Percentiles rank a stretch among this genome's conserved stretches.
Conservation (phyloP, 768 basidiomycete species). For the Myochromella boudieri region DNA sequence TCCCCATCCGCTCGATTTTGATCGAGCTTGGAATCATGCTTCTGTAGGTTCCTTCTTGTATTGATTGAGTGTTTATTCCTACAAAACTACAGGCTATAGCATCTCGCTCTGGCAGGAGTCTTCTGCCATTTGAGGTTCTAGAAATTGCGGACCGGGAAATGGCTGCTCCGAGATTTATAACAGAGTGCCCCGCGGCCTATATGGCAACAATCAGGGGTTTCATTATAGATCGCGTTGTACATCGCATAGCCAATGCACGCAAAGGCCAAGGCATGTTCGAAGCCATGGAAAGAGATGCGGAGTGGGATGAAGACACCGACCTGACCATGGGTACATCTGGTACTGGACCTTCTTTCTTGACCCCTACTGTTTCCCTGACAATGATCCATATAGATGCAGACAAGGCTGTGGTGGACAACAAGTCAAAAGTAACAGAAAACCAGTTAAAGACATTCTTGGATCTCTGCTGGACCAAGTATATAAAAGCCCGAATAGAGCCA, state of each 20-base stretch:
- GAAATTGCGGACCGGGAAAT: slow-evolving; percentile 70
- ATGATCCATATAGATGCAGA: slow-evolving; percentile 49
- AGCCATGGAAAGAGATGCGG: slow-evolving; percentile 68
- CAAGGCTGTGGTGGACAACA: slow-evolving; percentile 82
- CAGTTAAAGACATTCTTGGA: slow-evolving; percentile 82
- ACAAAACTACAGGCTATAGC: slow-evolving; percentile 54
- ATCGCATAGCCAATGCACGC: slow-evolving; percentile 65
- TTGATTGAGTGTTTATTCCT: slow-evolving; percentile 7
- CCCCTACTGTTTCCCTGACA: slow-evolving; percentile 4
- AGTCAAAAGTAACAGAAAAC: slow-evolving; percentile 79
- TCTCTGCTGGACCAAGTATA: slow-evolving; percentile 89
- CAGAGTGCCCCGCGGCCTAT: slow-evolving; percentile 72
- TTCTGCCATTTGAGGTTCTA: slow-evolving; percentile 87
- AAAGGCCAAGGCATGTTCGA: slow-evolving; percentile 80
- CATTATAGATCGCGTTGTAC: slow-evolving; percentile 64
- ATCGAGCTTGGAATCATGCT: slow-evolving; percentile 85
- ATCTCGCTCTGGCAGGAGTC: slow-evolving; percentile 53
- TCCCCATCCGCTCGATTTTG: slow-evolving; percentile 88
- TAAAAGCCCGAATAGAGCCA: slow-evolving; percentile 95
- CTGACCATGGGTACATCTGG: slow-evolving; percentile 74
- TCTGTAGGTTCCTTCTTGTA: slow-evolving; percentile 41
- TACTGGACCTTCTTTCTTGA: slow-evolving; percentile 29
- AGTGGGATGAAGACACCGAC: slow-evolving; percentile 80
- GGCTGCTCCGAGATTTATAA: slow-evolving; percentile 54
- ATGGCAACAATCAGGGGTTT: slow-evolving; percentile 68